Evolutionary conservation across 2,329 filamentous ascomycete genomes (phyloP), one percentile per base, ranked within the genome.

Genomic region (Fusarium burgessii): DNA sequence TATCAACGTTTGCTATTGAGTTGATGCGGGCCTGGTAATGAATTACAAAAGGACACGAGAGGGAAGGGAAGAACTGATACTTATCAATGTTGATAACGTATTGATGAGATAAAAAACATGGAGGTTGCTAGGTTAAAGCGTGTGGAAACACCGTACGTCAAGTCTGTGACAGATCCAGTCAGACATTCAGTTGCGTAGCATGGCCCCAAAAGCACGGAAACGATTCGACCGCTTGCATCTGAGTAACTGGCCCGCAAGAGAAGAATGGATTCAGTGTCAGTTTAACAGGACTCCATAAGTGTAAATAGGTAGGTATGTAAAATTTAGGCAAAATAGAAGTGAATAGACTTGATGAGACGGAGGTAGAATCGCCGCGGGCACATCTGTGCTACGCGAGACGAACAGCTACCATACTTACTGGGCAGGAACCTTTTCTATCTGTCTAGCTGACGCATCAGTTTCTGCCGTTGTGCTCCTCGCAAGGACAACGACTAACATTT

Each of bases 141-240:
- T 73, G 70, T 71, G 66, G 62, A 73, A 71, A 63, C 55, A 71
- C 62, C 58, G 62, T 68, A 71, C 66, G 66, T 71, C 70, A 73
- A 72, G 35, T 56, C 51, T 62, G 57, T 52, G 58, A 68, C 70
- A 68, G 36, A 71, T 55, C 56, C 64, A 52, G 58, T 60, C 40
- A 71, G 49, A 56, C 60, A 54, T 43, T 56, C 42, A 52, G 50
- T 43, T 69, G 66, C 40, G 47, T 65, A 59, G 50, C 66, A 58
- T 68, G 65, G 47, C 43, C 49, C 62, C 57, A 32, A 70, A 70
- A 45, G 57, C 62, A 46, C 35, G 58, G 68, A 68, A 65, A 66
- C 69, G 38, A 65, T 66, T 66, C 64, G 64, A 49, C 54, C 68
- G 55, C 59, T 59, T 72, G 69, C 57, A 52, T 62, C 43, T 29